Base-by-base conservation (phyloP, 192 early-diverging fungal species). In the Spinellus fusiger region DNA sequence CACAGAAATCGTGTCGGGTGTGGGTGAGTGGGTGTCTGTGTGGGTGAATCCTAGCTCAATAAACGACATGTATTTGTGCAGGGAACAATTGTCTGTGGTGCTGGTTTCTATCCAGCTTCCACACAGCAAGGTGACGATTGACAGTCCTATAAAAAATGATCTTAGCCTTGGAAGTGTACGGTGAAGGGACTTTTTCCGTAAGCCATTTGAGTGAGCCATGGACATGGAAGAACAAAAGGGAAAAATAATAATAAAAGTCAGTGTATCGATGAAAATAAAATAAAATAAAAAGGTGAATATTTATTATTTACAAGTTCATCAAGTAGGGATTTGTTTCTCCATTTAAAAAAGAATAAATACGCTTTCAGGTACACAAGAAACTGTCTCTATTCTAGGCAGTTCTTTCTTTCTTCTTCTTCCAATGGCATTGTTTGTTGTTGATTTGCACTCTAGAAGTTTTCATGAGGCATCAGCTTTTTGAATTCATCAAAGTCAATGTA, bases 401-500 rank as follows among this genome's bases (percentile, higher is more conserved):
- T 22, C 46, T 46, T 59, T 48, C 35, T n/a, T 25, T 56, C 23
- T 49, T 25, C 8, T 38, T 31, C 25, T 48, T 32, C 13, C 20
- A 32, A 8, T 13, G 18, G 29, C 12, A 37, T 33, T n/a, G 7
- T 33, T 28, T 5, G 32, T 56, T 34, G 20, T 6, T 56, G 33
- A 15, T 33, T 10, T 20, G n/a, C 27, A 25, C 20, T 52, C 27
- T 52, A 9, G 9, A 25, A 25, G 28, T 34, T 20, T 2, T 48
- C n/a, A 9, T 27, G 27, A 25, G 64, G 64, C 37, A 66, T 53
- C n/a, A 70, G 35, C 0, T 49, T 32, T 18, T 71, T 71, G 52
- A 72, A 72, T 31, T 72, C 70, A 20, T 72, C 70, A 66, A 63
- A 72, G 27, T 66, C 65, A 49, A 72, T 72, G 22, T 50, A 59